Base-by-base conservation (phyloP, 129 eudicot species). In the Ambrosia artemisiifolia region DNA sequence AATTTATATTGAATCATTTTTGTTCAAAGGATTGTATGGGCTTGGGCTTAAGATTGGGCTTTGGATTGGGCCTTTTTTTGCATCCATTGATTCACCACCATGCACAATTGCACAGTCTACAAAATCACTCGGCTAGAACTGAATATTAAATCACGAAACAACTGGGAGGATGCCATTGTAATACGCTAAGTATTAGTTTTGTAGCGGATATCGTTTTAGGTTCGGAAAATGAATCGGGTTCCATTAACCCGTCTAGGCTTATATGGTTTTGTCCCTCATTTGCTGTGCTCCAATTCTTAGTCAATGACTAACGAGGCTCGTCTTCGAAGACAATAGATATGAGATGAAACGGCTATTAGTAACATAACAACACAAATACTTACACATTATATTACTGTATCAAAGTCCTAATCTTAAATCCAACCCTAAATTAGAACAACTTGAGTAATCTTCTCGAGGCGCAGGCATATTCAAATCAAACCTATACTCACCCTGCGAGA, bases 361-460 rank as follows among this genome's bases (percentile, higher is more conserved):
- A 71, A 55, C 75, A 32, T 47, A 48, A 20, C 62, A 16, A 47
- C 24, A 73, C 49, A 33, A 17, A 19, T 73, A 73, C 55, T 55
- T 70, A 19, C 56, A 57, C 75, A 71, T 42, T 19, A 67, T 67
- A 66, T 33, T 67, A 61, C 11, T 61, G 28, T 76, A 67, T 87
- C 80, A 87, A 61, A 84, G 69, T 16, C 90, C 86, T 83, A 86
- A 83, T 80, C 90, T 84, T 53, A 89, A 75, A 69, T 86, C 92
- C 81, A 89, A 69, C 69, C 63, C 75, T 44, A 77, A 38, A 56
- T 65, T 56, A 0, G 82, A 61, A 68, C 72, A 30, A 11, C 30
- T 77, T 38, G 83, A 55, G 30, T 63, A 63, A 13, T 74, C 65
- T 34, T 75, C 71, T 24, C 48, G 18, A 64, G 56, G 76, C 3